Evolutionary conservation across 805 yeast species (phyloP).

Genomic region (Metschnikowia dekortorum): DNA sequence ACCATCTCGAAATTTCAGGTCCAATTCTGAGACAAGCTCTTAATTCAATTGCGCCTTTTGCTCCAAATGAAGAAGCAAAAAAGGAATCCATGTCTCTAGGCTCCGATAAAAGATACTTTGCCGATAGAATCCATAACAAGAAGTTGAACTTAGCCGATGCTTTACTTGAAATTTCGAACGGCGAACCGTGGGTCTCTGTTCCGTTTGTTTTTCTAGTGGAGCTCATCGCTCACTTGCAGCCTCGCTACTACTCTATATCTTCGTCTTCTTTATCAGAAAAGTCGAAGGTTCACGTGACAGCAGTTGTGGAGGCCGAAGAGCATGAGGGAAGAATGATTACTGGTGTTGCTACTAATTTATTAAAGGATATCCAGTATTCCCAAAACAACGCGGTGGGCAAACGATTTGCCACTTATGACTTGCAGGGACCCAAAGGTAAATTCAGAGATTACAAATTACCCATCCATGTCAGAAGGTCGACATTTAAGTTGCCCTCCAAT

Average conservation of each 20-base stretch:
- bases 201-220: slow-evolving; percentile 87
- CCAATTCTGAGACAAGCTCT: slow-evolving; percentile 88
- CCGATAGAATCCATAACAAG: slow-evolving; percentile 54
- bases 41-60: slow-evolving; percentile 68
- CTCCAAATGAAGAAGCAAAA: slow-evolving; percentile 63
- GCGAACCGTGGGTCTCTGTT: slow-evolving; percentile 64
- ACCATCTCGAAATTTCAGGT: slow-evolving; percentile 87
- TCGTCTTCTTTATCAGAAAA: slow-evolving; percentile 81
- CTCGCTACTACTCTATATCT: slow-evolving; percentile 94
- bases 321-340: slow-evolving; percentile 39
- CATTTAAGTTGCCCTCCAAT: slow-evolving; percentile 87
- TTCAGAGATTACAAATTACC: slow-evolving; percentile 63
- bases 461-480: slow-evolving; percentile 89
- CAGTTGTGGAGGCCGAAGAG: slow-evolving; percentile 75
- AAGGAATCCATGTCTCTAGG: slow-evolving; percentile 50
- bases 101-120: slow-evolving; percentile 65
- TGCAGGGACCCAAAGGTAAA: slow-evolving; percentile 76
- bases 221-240: slow-evolving; percentile 74
- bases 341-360: slow-evolving; percentile 90
- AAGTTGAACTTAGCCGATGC: slow-evolving; percentile 75
- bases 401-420: slow-evolving; percentile 57
- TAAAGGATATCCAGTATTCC: slow-evolving; percentile 62
- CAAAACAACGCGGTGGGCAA: slow-evolving; percentile 42
- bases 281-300: slow-evolving; percentile 74
- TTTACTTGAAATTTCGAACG: slow-evolving; percentile 55